A percentile compares a stretch with the other conserved stretches of the same genome.
Evolutionary conservation across 352 stramenopile genomes (phyloP).

Genomic region (Phytophthora fragariae): DNA sequence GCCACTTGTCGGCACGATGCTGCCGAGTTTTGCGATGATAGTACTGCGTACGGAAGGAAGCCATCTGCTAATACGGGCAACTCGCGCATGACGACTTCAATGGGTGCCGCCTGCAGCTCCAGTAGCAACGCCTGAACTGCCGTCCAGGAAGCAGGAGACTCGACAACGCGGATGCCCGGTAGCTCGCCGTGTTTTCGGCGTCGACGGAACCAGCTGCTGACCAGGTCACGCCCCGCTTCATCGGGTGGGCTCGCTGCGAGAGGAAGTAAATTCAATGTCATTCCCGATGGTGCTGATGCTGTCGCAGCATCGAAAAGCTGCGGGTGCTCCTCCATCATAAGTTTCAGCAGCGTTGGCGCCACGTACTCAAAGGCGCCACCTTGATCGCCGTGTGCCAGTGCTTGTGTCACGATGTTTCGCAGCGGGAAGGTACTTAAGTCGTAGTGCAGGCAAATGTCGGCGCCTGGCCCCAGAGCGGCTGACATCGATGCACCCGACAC

Average conservation of each 20-base stretch:
- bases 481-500: slow-evolving; percentile 34
- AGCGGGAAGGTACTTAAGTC: slow-evolving; percentile 53
- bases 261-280: slow-evolving; percentile 34
- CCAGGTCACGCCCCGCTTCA: slow-evolving; percentile 29
- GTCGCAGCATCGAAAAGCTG: slow-evolving; percentile 44
- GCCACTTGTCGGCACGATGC: slow-evolving; percentile 26
- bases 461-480: slow-evolving; percentile 34
- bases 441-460: slow-evolving; percentile 66
- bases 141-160: slow-evolving; percentile 38
- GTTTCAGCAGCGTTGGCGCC: slow-evolving; percentile 54
- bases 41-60: slow-evolving; percentile 44
- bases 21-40: slow-evolving; percentile 21
- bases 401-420: slow-evolving; percentile 55
- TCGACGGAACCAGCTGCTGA: slow-evolving; percentile 44
- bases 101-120: slow-evolving; percentile 45
- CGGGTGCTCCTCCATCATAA: slow-evolving; percentile 66
- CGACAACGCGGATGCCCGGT: slow-evolving; percentile 17
- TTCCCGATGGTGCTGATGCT: slow-evolving; percentile 24
- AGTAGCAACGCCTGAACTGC: slow-evolving; percentile 31
- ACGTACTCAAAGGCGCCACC: slow-evolving; percentile 61
- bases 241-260: slow-evolving; percentile 35
- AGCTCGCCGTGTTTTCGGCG: slow-evolving; percentile 25
- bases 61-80: slow-evolving; percentile 41
- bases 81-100: slow-evolving; percentile 41
- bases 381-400: slow-evolving; percentile 39